phyloP scores from a whole-genome alignment of 2,329 filamentous ascomycete genomes.

The Onygenales sp. region DNA sequence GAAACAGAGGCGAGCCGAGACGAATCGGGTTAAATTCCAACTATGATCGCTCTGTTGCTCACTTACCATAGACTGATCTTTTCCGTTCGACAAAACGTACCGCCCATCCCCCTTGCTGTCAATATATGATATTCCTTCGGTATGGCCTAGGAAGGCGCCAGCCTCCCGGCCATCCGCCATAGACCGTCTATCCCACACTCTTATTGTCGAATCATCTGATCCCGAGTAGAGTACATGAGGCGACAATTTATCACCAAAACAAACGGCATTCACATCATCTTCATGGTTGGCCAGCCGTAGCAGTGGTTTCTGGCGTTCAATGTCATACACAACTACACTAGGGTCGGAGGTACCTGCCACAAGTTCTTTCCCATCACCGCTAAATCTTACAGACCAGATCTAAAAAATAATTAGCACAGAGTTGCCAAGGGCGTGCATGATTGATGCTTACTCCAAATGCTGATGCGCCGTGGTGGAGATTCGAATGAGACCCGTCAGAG shows the following conservation, averaged over 20 bases:
- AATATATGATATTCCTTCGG: slow-evolving; percentile 51
- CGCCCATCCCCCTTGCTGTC: slow-evolving; percentile 79
- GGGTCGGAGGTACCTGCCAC: slow-evolving; percentile 76
- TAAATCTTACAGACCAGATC: slow-evolving; percentile 89
- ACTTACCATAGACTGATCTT: slow-evolving; percentile 73
- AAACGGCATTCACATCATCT: slow-evolving; percentile 92
- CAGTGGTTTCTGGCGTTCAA: slow-evolving; percentile 67
- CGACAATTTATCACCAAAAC: slow-evolving; percentile 78
- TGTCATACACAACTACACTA: slow-evolving; percentile 82
- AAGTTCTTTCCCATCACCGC: slow-evolving; percentile 80
- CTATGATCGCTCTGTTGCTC: too few relatives aligned
- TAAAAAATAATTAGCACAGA: slow-evolving; percentile 21
- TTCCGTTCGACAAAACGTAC: slow-evolving; percentile 88
- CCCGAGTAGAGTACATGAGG: slow-evolving; percentile 95
- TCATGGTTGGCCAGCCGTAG: slow-evolving; percentile 69
- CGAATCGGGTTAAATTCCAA: too few relatives aligned
- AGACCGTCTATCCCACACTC: slow-evolving; percentile 85
- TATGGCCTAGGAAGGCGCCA: slow-evolving; percentile 56
- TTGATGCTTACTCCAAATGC: slow-evolving; percentile 34
- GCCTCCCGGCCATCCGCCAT: slow-evolving; percentile 54
- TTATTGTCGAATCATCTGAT: slow-evolving; percentile 86
- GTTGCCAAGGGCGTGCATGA: background rate
- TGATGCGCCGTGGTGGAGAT: slow-evolving; percentile 23
- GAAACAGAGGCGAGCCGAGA: too few relatives aligned
- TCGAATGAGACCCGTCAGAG: slow-evolving; percentile 39